These are phyloP conservation scores for Pleurozium schreberi DNA, from an alignment of 225 moss, liverwort and hornwort genomes.

Conservation along the genomic window DNA sequence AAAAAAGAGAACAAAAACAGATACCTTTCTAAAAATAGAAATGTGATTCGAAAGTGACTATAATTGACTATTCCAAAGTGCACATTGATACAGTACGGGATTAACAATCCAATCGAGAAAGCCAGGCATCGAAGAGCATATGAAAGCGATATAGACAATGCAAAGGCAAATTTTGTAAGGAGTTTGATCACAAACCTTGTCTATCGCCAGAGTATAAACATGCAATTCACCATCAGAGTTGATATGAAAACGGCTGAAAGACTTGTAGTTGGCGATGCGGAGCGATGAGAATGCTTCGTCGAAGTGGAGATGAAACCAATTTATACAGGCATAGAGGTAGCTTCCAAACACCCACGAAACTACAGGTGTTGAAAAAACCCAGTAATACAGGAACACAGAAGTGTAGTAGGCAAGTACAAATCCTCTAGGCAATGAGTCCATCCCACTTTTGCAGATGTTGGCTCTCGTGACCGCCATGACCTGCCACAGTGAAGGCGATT, in stretches of 20 bases:
- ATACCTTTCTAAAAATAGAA: not conserved
- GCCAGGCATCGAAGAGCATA: not conserved
- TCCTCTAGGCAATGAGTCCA: slow-evolving; percentile 72
- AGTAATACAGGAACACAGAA: slow-evolving; percentile 90
- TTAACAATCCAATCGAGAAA: not conserved
- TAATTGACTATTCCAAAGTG: not conserved
- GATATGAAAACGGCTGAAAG: slow-evolving; percentile 80
- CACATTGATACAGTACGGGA: not conserved
- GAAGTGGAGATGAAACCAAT: slow-evolving; percentile 98
- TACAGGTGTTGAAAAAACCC: slow-evolving; percentile 98
- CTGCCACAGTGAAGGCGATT: slow-evolving; percentile 21
- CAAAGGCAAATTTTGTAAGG: not conserved
- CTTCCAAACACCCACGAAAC: slow-evolving; percentile 92
- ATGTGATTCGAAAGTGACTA: not conserved
- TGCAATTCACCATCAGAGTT: slow-evolving; percentile 61
- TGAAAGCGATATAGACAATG: not conserved
- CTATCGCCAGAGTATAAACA: slow-evolving; percentile 71
- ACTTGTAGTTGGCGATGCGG: slow-evolving; percentile 95
- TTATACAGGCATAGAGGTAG: slow-evolving; percentile 79
- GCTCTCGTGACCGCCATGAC: slow-evolving; percentile 96
- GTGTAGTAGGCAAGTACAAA: slow-evolving; percentile 81
- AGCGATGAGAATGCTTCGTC: slow-evolving; percentile 99
- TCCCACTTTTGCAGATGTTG: slow-evolving; percentile 77
- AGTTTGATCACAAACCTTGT: slow-evolving; percentile 54
- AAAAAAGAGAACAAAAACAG: not conserved